Evolutionary conservation across 2,329 filamentous ascomycete species (phyloP), one percentile per base, ranked within the genome.

Genomic region (Penicillium sp.): DNA sequence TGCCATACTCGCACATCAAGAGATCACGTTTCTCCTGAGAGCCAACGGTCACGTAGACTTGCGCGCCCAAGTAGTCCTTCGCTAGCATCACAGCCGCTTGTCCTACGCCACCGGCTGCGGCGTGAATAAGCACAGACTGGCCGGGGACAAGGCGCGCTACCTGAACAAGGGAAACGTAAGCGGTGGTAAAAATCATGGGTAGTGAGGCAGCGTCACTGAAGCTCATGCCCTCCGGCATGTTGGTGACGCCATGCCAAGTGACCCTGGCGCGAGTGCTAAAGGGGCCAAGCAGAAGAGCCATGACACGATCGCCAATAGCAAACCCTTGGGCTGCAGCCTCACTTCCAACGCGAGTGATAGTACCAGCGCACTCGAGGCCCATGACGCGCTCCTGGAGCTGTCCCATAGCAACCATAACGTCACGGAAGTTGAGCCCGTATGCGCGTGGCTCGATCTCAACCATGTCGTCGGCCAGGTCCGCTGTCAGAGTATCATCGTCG

Each of bases 361-460:
- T 51, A 21, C 67, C 66, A 10, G 58, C 52, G 39, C 60, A 62
- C 42, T 71, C 68, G 2, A 60, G 49, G 10, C 67, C 67, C 24
- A 70, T 47, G 3, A 50, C 24, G 18, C 47, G 43, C 12, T 58
- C 53, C 15, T 56, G 51, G 42, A 33, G 31, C 15, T 33, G 31
- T 15, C 31, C 31, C 31, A 33, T 33, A 15, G 31, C 31, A 6
- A 33, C 31, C 31, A 33, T 33, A 2, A 33, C 31, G 15, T 67
- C 66, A 9, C 58, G 57, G 52, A 66, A 70, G 46, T 68, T 70
- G 29, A 70, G 33, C 9, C 66, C 67, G 15, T 60, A 58, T 1
- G 65, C 66, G n/a, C 57, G 54, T 13, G 62, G 54, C 16, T 67
- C 48, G 16, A 71, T 64, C 29, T 69, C 63, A 23, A 71, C n/a